Conservation (phyloP, 345 rosid genomes). For the Syzygium aqueum region DNA sequence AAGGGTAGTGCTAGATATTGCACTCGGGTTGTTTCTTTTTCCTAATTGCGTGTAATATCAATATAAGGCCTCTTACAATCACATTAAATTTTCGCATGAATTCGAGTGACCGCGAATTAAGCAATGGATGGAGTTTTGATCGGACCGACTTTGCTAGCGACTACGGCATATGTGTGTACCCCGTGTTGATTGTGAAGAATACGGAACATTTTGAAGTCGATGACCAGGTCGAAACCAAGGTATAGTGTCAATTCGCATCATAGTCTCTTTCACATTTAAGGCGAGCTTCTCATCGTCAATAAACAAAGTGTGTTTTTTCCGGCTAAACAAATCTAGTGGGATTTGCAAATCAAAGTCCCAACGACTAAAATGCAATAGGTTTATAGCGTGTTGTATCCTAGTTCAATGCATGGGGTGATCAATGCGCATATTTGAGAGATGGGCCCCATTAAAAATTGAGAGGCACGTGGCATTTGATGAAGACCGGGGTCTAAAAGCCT, state of each 20-base stretch:
- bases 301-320: background rate
- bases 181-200: background rate
- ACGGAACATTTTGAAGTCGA: background rate
- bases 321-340: too few relatives aligned
- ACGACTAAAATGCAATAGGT: too few relatives aligned
- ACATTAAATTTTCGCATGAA: background rate
- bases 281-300: background rate
- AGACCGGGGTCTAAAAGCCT: too few relatives aligned
- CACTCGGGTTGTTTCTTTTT: background rate
- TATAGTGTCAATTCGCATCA: background rate
- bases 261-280: background rate
- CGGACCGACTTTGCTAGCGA: background rate
- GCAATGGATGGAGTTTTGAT: background rate
- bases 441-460: too few relatives aligned
- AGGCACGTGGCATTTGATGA: too few relatives aligned
- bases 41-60: background rate
- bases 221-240: background rate
- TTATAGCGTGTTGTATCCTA: too few relatives aligned
- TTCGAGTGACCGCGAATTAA: background rate
- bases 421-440: too few relatives aligned
- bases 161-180: background rate
- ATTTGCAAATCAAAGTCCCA: too few relatives aligned
- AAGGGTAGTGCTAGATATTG: background rate
- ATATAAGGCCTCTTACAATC: background rate
- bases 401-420: too few relatives aligned